Evolutionary conservation across 352 stramenopile species (phyloP), one percentile per base, ranked within the genome.

Genomic region (Pythium catenulatum): DNA sequence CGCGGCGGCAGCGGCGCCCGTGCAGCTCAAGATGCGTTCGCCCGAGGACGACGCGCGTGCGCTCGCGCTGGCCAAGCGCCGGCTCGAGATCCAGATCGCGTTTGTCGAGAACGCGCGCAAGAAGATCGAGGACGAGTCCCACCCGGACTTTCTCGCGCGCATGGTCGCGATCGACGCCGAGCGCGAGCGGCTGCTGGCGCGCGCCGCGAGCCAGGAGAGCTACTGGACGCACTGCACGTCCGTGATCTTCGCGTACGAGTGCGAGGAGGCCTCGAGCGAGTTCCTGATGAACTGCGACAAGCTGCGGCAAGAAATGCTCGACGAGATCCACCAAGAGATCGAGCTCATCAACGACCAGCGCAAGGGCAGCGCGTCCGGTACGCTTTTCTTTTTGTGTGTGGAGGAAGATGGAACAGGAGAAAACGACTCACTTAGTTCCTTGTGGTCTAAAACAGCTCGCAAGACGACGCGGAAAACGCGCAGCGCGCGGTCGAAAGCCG

Each of bases 241-340:
- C 17, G 92, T 96, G 23, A 96, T 97, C 79, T 97, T 96, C 59
- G 87, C 92, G 59, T 97, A 97, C 79, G 94, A 97, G 81, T 96
- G 94, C 79, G 93, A 97, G 30, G 93, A 97, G 72, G 94, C 94
- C 32, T 94, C 92, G 54, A 95, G 93, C 50, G 94, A 97, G 86
- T 97, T 94, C 58, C 86, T 95, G 58, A 73, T 96, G 75, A 92
- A 93, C 39, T 97, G 95, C 82, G 94, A 96, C 46, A 96, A 96
- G 81, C 84, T 97, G 69, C 93, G 94, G 27, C 92, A 97, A 34
- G 94, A 97, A 77, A 97, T 97, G 95, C 88, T 97, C 34, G 94
- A 97, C 36, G 95, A 97, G 86, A 97, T 97, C 87, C 92, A 97
- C 56, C 90, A 97, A 50, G 95, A 97, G 87, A 97, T 97, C 88